Conservation (phyloP, 495 filamentous ascomycete species). For the Aspergillus mulundensis region DNA sequence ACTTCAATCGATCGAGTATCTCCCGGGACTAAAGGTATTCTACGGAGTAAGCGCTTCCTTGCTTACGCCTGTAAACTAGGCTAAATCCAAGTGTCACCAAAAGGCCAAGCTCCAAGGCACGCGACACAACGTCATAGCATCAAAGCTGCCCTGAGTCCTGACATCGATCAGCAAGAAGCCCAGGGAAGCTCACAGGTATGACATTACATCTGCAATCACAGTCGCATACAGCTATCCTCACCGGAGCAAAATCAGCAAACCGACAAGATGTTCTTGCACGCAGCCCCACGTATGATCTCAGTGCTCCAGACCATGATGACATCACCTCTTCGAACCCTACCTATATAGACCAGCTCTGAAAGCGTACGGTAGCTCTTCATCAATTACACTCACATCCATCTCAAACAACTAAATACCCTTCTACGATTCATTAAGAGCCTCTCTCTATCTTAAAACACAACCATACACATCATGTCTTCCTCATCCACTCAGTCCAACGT, state of each 20-base stretch:
- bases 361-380: background rate
- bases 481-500: slow-evolving; percentile 31
- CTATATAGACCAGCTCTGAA: background rate
- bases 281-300: slow-evolving; percentile 17
- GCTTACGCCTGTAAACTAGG: background rate
- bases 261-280: background rate
- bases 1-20: background rate
- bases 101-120: background rate
- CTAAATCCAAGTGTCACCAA: background rate
- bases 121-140: slow-evolving; percentile 1
- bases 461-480: background rate
- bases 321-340: background rate
- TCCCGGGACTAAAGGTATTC: background rate
- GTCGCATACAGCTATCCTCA: background rate
- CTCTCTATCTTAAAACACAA: slow-evolving; percentile 2
- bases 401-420: background rate
- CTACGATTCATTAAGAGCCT: background rate
- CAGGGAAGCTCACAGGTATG: background rate
- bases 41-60: background rate
- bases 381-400: background rate
- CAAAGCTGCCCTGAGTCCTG: background rate
- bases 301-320: slow-evolving; percentile 1
- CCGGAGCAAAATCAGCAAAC: background rate
- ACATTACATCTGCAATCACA: background rate
- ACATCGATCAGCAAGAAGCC: background rate